These are phyloP conservation scores for Comarum palustre DNA, from an alignment of 306 rosid species.

Conservation along the genomic window DNA sequence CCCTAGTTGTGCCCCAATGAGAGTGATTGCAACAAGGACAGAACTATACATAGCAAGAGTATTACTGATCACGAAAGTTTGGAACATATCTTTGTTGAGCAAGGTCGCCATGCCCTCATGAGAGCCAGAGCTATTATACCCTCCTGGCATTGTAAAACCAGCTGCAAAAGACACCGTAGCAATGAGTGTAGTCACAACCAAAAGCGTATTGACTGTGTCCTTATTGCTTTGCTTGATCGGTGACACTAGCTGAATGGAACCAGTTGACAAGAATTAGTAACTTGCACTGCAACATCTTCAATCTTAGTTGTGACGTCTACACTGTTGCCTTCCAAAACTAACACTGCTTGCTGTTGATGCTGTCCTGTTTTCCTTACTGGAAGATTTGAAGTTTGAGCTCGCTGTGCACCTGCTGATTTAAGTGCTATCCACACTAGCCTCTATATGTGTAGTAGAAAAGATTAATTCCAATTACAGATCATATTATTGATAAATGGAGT, in stretches of 20 bases:
- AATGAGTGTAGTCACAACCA: neutral
- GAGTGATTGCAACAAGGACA: neutral
- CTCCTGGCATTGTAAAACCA: neutral
- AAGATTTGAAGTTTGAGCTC: neutral
- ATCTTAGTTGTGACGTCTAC: neutral
- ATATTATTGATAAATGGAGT: neutral
- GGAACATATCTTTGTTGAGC: neutral
- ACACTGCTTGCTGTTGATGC: neutral
- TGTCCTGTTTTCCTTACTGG: neutral
- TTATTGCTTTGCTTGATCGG: neutral
- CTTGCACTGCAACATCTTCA: neutral
- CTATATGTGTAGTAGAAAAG: neutral
- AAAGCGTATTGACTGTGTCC: neutral
- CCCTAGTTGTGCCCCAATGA: neutral
- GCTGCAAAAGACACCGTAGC: neutral
- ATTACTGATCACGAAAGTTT: neutral
- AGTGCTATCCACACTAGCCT: conserved; percentile 2
- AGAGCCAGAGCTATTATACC: neutral
- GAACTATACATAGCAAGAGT: neutral
- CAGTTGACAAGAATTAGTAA: neutral
- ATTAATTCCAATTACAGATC: too few relatives aligned
- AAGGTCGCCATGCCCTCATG: neutral
- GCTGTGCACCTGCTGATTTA: conserved; percentile 13
- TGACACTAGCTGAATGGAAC: neutral
- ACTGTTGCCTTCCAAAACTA: neutral